Evolutionary conservation across 331 rosid species (phyloP).

Genomic region (Cydonia oblonga): DNA sequence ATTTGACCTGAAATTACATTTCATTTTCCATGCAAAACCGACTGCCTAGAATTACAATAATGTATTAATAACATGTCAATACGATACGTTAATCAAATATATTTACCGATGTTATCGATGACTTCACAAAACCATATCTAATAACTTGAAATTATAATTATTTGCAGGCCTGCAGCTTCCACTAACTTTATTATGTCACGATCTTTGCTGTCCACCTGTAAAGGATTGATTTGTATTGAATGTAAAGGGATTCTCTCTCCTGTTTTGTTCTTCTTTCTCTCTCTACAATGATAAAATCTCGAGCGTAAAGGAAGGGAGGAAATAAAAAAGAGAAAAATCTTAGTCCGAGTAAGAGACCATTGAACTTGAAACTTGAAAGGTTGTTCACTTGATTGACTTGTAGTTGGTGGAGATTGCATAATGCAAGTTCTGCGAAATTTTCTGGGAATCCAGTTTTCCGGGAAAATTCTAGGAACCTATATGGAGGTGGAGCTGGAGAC

Average conservation of each 20-base stretch:
- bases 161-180: background rate
- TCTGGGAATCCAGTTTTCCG: conserved; percentile 9
- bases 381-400: background rate
- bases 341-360: background rate
- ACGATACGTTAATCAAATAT: too few relatives aligned
- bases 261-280: too few relatives aligned
- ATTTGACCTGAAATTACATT: conserved; percentile 9
- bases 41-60: fast-evolving
- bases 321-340: too few relatives aligned
- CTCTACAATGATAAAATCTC: too few relatives aligned
- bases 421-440: conserved; percentile 5
- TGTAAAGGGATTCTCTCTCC: too few relatives aligned
- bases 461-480: conserved; percentile 15
- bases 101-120: background rate
- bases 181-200: background rate
- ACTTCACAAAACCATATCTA: background rate
- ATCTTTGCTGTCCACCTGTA: background rate
- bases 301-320: too few relatives aligned
- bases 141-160: background rate
- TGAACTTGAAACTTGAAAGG: too few relatives aligned
- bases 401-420: background rate
- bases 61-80: background rate
- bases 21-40: conserved; percentile 1
- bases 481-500: background rate
- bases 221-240: too few relatives aligned